Evolutionary conservation across 805 yeast genomes (phyloP).

Genomic region (Danielozyma ontarioensis): DNA sequence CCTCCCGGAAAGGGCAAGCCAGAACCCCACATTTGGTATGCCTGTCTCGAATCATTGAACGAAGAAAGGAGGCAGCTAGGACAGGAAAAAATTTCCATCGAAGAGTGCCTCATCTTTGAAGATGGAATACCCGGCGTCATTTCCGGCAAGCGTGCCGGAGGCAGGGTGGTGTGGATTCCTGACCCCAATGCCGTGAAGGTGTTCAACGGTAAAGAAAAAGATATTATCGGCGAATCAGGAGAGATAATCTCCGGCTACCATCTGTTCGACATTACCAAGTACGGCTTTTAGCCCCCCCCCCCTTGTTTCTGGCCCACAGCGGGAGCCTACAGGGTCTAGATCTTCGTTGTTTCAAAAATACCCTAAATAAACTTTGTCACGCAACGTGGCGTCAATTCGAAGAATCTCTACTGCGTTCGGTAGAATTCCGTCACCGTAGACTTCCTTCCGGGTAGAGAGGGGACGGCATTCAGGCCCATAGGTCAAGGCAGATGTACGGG

Average conservation of each 20-base stretch:
- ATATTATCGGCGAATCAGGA: constrained; percentile 53
- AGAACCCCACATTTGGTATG: constrained; percentile 84
- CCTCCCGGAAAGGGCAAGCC: constrained; percentile 91
- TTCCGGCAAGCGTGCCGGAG: constrained; percentile 80
- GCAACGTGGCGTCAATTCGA: too few relatives aligned
- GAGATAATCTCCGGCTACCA: constrained; percentile 32
- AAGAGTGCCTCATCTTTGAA: constrained; percentile 86
- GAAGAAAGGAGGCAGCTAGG: constrained; percentile 39
- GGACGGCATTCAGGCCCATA: too few relatives aligned
- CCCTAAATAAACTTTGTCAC: too few relatives aligned
- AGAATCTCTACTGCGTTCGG: too few relatives aligned
- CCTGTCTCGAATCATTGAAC: constrained; percentile 72
- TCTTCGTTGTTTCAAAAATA: too few relatives aligned
- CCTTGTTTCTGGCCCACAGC: too few relatives aligned
- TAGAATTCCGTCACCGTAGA: too few relatives aligned
- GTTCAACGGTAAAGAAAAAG: constrained; percentile 45
- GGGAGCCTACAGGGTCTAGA: too few relatives aligned
- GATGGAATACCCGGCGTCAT: constrained; percentile 91
- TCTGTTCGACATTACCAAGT: constrained; percentile 11
- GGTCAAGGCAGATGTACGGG: too few relatives aligned
- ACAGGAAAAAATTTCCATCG: constrained; percentile 50
- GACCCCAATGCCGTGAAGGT: constrained; percentile 64
- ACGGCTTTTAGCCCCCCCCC: constrained; percentile 13
- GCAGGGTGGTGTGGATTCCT: constrained; percentile 92
- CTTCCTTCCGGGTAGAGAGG: too few relatives aligned